A percentile compares a stretch with the other conserved stretches of the same genome.
Conservation (phyloP, 176 grass and related monocot species). For the Carex kokanica region DNA sequence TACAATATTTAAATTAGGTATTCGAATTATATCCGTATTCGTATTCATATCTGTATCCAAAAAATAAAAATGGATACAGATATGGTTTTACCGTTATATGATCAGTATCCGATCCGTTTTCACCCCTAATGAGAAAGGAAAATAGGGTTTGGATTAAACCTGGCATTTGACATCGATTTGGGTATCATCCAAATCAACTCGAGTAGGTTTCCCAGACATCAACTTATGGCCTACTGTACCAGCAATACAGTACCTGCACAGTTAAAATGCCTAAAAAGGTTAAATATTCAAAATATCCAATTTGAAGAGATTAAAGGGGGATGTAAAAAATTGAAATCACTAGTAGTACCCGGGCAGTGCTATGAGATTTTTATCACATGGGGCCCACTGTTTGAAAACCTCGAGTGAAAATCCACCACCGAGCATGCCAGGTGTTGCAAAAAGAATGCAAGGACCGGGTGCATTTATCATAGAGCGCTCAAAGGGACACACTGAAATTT, state of each 20-base stretch:
- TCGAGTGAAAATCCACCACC: constrained; percentile 94
- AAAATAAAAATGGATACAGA: no score
- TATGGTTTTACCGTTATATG: no score
- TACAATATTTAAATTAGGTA: no score
- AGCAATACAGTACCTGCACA: constrained; percentile 87
- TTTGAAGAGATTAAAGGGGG: not conserved
- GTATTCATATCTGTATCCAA: no score
- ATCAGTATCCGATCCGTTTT: no score
- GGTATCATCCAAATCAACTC: constrained; percentile 71
- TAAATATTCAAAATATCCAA: not conserved
- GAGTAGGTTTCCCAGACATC: constrained; percentile 92
- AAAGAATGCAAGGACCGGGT: constrained; percentile 87
- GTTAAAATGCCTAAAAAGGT: not conserved
- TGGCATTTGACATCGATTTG: constrained; percentile 90
- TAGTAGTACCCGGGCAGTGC: constrained; percentile 71
- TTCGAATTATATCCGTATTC: no score
- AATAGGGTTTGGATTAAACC: constrained; percentile 33
- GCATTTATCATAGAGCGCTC: constrained; percentile 79
- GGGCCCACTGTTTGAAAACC: constrained; percentile 92
- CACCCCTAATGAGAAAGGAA: no score
- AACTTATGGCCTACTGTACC: constrained; percentile 91
- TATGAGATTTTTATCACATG: constrained; percentile 80
- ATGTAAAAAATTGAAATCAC: not conserved
- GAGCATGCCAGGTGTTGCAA: constrained; percentile 99
- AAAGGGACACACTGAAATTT: constrained; percentile 57